A percentile compares a stretch with the other conserved stretches of the same genome.
These are phyloP conservation scores for Scedosporium dehoogii DNA, from an alignment of 2,329 filamentous ascomycete genomes.

Conservation along the genomic window DNA sequence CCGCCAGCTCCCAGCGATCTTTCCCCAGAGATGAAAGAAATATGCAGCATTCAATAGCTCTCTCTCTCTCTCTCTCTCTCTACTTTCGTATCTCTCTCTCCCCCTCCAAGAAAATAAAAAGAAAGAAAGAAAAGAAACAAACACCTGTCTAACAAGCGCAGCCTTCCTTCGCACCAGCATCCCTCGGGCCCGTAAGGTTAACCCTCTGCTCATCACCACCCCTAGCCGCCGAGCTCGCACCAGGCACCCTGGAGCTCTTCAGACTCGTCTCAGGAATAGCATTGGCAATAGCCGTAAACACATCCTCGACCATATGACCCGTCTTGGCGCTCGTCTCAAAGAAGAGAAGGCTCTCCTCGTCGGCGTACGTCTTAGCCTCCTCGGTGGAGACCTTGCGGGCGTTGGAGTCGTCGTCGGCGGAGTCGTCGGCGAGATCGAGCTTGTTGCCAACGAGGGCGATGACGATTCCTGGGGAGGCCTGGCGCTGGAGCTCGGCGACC, in stretches of 20 bases:
- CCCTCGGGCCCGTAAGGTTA: constrained; percentile 65
- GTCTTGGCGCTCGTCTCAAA: constrained; percentile 98
- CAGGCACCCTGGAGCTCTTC: constrained; percentile 77
- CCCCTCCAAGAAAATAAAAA: background rate
- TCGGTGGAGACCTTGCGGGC: constrained; percentile 83
- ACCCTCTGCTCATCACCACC: constrained; percentile 64
- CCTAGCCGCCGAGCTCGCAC: constrained; percentile 48
- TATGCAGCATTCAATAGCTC: background rate
- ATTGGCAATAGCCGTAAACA: constrained; percentile 97
- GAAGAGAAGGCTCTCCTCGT: constrained; percentile 88
- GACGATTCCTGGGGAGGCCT: constrained; percentile 91
- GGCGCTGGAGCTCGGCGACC: constrained; percentile 93
- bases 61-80: background rate
- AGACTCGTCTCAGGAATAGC: constrained; percentile 94
- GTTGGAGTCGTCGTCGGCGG: constrained; percentile 51
- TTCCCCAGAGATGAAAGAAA: background rate
- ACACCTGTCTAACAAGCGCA: constrained; percentile 62
- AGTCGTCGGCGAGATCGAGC: constrained; percentile 67
- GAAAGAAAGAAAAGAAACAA: constrained; percentile 5
- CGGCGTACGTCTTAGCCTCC: constrained; percentile 85
- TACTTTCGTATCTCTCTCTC: background rate
- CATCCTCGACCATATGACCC: constrained; percentile 85
- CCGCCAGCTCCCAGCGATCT: background rate
- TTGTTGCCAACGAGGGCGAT: constrained; percentile 97
- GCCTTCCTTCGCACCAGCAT: constrained; percentile 73